Evolutionary conservation across 2,329 filamentous ascomycete genomes (phyloP), one percentile per base, ranked within the genome.

Genomic region (Colletotrichum sp.): DNA sequence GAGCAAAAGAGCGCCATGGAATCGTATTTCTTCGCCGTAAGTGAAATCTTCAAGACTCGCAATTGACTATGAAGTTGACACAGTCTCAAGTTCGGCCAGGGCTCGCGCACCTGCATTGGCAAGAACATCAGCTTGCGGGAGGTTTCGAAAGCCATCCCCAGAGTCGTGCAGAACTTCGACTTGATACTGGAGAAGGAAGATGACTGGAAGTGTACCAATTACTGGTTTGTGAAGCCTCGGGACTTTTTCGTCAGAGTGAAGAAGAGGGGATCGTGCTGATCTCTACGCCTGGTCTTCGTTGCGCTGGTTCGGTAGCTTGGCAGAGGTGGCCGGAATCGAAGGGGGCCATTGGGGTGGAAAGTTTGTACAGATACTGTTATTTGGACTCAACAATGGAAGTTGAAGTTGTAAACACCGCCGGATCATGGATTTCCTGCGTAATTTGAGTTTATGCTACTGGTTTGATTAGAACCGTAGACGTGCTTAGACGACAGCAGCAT

Each of bases 101-200:
- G 88, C 0, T 84, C 86, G 3, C 78, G 88, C 72, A 89, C 87
- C 1, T 90, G 88, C 71, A 88, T 90, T 62, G 80, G 80, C 11
- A 76, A 73, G 31, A 66, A 78, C 64, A 65, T 79, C 33, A 83
- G 84, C 6, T 77, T 84, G n/a, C 76, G 87, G 64, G 86, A 87
- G 76, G 83, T 87, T 64, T 79, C 79, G 16, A 87, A 86, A 75
- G 63, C 86, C 16, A 80, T 87, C 6, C 85, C 85, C 2, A 77
- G 81, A n/a, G 66, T 84, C 4, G 64, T 84, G 12, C 78, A 76
- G 11, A 77, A 80, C 9, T 84, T 83, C 58, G 79, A 84, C 13
- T 80, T 84, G 43, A 13, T 27, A 12, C n/a, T 62, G 31, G 59
- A 62, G 33, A 62, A 62, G n/a, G 33, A 62, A 15, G 59, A 43